phyloP scores from a whole-genome alignment of 2,329 filamentous ascomycete genomes.

The Exutisphaerella laricina region DNA sequence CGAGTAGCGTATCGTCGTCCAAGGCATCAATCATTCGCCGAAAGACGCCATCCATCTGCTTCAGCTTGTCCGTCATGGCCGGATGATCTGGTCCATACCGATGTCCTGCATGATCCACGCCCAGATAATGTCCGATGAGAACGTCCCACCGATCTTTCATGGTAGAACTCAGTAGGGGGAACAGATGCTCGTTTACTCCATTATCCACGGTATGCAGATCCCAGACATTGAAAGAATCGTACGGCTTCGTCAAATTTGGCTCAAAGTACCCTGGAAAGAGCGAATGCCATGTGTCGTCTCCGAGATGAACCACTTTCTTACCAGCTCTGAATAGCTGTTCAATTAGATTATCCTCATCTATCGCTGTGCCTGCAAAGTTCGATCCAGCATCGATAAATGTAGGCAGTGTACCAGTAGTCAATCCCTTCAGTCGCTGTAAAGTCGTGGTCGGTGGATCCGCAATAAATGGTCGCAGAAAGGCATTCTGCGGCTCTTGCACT shows the following conservation, averaged over 20 bases:
- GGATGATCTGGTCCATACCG: conserved; percentile 89
- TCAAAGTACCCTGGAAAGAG: conserved; percentile 94
- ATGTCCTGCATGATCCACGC: conserved; percentile 95
- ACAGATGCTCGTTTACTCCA: conserved; percentile 84
- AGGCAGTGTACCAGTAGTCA: conserved; percentile 91
- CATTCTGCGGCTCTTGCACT: conserved; percentile 66
- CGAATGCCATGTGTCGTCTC: conserved; percentile 96
- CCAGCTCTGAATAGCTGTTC: conserved; percentile 58
- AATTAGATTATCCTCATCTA: conserved; percentile 83
- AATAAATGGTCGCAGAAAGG: conserved; percentile 89
- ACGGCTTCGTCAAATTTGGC: conserved; percentile 74
- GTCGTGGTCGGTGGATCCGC: conserved; percentile 94
- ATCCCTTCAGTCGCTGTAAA: conserved; percentile 81
- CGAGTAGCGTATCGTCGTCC: conserved; percentile 79
- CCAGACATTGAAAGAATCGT: conserved; percentile 98
- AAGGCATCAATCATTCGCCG: conserved; percentile 63
- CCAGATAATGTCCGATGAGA: conserved; percentile 88
- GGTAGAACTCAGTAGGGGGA: conserved; percentile 66
- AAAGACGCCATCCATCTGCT: conserved; percentile 83
- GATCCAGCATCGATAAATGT: conserved; percentile 92
- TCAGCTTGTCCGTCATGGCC: conserved; percentile 84
- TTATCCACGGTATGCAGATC: conserved; percentile 96
- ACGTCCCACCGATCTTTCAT: conserved; percentile 77
- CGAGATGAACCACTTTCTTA: conserved; percentile 82
- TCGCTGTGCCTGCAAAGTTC: conserved; percentile 90